Base-by-base conservation (phyloP, 1,284 basidiomycete genomes). In the Agroathelia rolfsii region DNA sequence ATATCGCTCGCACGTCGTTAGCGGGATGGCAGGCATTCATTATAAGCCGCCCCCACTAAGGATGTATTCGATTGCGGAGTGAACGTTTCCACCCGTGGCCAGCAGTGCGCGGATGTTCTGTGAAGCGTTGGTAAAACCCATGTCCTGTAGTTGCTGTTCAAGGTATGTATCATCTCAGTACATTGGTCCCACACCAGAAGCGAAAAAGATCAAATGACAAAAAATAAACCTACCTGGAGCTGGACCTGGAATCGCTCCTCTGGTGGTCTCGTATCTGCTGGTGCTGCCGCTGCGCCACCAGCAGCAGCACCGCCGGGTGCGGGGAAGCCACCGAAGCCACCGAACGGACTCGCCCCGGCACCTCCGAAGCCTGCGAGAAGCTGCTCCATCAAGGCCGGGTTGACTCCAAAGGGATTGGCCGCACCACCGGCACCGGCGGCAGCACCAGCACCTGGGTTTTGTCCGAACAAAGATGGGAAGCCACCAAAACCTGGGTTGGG, bases 231-330 rank as follows among this genome's bases (percentile, higher is more conserved):
- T 16, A 78, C 80, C 66, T 79, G 76, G 8, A 92, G 61, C 52
- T 92, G 86, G 9, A 81, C 76, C 48, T 90, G 82, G 66, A 86
- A 94, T 34, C 88, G 65, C 59, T 92, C 89, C 53, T 93, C 89
- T 3, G 87, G 77, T 8, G 83, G 69, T 46, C 86, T 62, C 3
- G 73, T 61, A 51, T 90, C 85, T 1, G 72, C 59, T 3, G 79
- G 71, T 0, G 65, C 52, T 5, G 66, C 49, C 19, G 63, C 55
- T n/a, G 48, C 45, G 18, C 41, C 42, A 13, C 51, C 50, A 14
- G 34, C 31, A n/a, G 49, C 53, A 8, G 48, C 41, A 6, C 43
- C 51, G 16, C 48, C 52, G 2, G 59, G 44, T 6, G 45, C 51
- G 15, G 60, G 63, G 13, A 62, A 41, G 1, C 54, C 62, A 9